Conservation (phyloP, 345 rosid species). For the Atalantia buxifolia region DNA sequence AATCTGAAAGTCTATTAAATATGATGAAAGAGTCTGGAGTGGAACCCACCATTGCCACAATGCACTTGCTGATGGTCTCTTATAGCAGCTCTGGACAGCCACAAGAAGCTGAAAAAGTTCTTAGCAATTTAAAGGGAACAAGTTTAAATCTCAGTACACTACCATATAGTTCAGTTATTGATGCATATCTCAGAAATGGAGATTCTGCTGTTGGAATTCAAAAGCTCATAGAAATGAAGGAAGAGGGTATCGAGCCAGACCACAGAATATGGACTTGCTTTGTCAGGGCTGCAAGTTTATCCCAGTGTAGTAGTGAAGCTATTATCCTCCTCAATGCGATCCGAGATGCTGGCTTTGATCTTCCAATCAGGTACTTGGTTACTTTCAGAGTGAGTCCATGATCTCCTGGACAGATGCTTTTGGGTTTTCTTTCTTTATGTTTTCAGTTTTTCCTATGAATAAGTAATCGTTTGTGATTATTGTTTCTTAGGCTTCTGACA, state of each 20-base stretch:
- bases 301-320: conserved; percentile 49
- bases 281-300: conserved; percentile 82
- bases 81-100: conserved; percentile 90
- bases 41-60: conserved; percentile 76
- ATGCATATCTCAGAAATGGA: conserved; percentile 74
- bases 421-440: not conserved
- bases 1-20: conserved; percentile 64
- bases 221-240: conserved; percentile 71
- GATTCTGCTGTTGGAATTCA: conserved; percentile 69
- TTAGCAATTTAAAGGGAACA: conserved; percentile 61
- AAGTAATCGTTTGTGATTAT: conserved; percentile 7
- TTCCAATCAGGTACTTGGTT: conserved; percentile 70
- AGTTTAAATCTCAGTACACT: conserved; percentile 62
- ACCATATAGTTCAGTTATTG: conserved; percentile 83
- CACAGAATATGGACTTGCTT: conserved; percentile 97
- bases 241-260: conserved; percentile 76
- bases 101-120: conserved; percentile 80
- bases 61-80: conserved; percentile 95
- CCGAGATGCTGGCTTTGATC: conserved; percentile 66
- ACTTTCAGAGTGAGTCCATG: not conserved
- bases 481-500: conserved; percentile 58
- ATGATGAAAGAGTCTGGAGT: conserved; percentile 83
- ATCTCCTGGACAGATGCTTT: not conserved
- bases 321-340: conserved; percentile 63
- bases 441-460: not conserved